Percentiles rank a stretch among this genome's conserved stretches.
phyloP scores from a whole-genome alignment of 805 yeast genomes.

The Myxozyma monticola region DNA sequence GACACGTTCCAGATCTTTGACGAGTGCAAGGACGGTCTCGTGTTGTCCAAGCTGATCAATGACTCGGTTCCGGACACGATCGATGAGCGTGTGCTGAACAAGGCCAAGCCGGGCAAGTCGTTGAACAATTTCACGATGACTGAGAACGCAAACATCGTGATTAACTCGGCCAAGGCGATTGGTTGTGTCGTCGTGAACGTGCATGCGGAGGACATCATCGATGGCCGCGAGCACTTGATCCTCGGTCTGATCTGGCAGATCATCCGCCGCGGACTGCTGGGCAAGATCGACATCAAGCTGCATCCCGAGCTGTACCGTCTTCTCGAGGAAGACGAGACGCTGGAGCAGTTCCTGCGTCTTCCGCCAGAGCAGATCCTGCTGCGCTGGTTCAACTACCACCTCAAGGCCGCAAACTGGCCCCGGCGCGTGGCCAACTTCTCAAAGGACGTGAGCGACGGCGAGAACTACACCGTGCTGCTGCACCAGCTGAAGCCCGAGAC shows the following conservation, averaged over 20 bases:
- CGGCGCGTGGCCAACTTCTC: conserved; percentile 86
- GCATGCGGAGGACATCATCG: conserved; percentile 94
- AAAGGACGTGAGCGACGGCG: conserved; percentile 89
- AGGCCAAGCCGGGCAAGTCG: conserved; percentile 75
- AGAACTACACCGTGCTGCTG: conserved; percentile 84
- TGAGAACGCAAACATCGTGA: conserved; percentile 96
- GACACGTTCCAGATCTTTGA: conserved; percentile 95
- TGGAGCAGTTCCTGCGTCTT: conserved; percentile 91
- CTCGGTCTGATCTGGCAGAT: conserved; percentile 98
- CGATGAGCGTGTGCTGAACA: conserved; percentile 93
- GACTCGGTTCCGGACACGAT: conserved; percentile 98
- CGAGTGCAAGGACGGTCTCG: conserved; percentile 89
- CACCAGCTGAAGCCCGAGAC: conserved; percentile 82
- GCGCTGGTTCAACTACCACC: conserved; percentile 96
- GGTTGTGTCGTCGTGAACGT: conserved; percentile 98
- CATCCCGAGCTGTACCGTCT: conserved; percentile 96
- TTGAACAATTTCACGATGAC: conserved; percentile 93
- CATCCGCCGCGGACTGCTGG: conserved; percentile 90
- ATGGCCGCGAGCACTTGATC: conserved; percentile 93
- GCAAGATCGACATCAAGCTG: conserved; percentile 91
- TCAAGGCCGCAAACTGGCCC: conserved; percentile 86
- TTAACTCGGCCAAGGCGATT: conserved; percentile 97
- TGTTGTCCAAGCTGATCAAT: conserved; percentile 87
- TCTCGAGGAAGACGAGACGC: conserved; percentile 92
- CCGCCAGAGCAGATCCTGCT: conserved; percentile 97